phyloP scores from a whole-genome alignment of 2,329 filamentous ascomycete genomes.

The Proliferodiscus dingleyae region DNA sequence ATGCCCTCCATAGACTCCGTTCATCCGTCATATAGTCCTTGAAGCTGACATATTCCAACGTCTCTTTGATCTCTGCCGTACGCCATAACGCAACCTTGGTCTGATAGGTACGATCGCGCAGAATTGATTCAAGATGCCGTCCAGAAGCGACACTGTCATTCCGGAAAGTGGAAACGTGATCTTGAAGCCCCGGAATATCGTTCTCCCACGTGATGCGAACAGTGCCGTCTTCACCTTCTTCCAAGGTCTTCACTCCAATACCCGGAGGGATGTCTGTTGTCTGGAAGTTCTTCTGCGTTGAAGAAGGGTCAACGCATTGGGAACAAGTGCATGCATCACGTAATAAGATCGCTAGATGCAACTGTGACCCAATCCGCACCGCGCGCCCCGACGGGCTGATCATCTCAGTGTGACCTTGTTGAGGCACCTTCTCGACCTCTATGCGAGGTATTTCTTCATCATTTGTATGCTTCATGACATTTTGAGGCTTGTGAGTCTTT shows the following conservation, averaged over 20 bases:
- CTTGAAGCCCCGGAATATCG: conserved; percentile 39
- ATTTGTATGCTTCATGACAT: too few species aligned
- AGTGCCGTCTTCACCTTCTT: conserved; percentile 35
- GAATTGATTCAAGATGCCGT: conserved; percentile 1
- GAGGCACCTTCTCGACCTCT: too few species aligned
- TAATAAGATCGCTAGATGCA: conserved; percentile 33
- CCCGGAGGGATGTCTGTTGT: conserved; percentile 56
- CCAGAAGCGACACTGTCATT: conserved; percentile 11
- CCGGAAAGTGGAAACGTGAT: conserved; percentile 26
- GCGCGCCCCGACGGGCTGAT: too few species aligned
- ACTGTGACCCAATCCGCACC: not conserved
- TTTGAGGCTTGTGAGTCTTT: too few species aligned
- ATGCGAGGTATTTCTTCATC: too few species aligned
- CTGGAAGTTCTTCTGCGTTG: conserved; percentile 59
- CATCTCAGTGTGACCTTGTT: too few species aligned
- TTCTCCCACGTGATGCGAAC: conserved; percentile 51
- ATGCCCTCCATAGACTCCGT: conserved; percentile 51
- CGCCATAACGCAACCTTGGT: conserved; percentile 36
- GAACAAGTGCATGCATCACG: conserved; percentile 55
- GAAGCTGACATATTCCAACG: conserved; percentile 61
- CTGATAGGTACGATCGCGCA: conserved; percentile 3
- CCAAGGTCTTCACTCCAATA: conserved; percentile 36
- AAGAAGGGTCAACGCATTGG: conserved; percentile 53
- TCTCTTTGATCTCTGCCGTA: conserved; percentile 37
- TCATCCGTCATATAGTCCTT: conserved; percentile 63